phyloP scores from a whole-genome alignment of 2,329 filamentous ascomycete species.

The Colletotrichum tropicicola region DNA sequence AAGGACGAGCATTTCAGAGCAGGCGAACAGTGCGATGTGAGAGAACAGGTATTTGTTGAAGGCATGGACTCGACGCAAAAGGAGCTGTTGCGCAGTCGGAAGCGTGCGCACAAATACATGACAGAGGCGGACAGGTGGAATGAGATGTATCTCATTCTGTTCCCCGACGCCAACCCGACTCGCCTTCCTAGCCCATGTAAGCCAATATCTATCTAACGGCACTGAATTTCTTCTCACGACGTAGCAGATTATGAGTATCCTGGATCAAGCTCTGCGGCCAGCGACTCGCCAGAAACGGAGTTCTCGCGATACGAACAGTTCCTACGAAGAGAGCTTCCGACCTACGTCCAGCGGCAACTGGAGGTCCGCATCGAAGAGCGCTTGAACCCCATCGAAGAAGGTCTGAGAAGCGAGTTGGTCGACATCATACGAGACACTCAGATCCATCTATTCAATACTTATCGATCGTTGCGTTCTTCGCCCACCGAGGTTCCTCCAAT shows the following conservation, averaged over 20 bases:
- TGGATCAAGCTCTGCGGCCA: background rate
- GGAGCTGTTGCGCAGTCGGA: background rate
- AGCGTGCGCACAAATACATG: background rate
- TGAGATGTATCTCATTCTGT: background rate
- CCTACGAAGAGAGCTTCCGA: background rate
- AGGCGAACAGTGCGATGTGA: background rate
- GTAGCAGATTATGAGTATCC: background rate
- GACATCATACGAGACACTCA: background rate
- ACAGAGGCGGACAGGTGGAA: background rate
- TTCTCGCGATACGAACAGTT: background rate
- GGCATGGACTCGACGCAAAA: background rate
- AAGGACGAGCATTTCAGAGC: background rate
- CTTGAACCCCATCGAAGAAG: background rate
- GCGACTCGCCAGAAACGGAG: background rate
- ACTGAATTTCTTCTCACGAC: background rate
- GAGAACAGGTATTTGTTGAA: background rate
- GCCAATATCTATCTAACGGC: background rate
- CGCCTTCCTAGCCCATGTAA: background rate
- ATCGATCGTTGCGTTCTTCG: background rate
- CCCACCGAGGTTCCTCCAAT: background rate
- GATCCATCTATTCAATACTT: background rate
- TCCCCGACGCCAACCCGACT: background rate
- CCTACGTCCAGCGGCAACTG: background rate
- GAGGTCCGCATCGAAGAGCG: background rate
- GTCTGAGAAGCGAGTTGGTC: background rate